Conservation (phyloP, 805 yeast genomes). For the Starmerella stigmatis region DNA sequence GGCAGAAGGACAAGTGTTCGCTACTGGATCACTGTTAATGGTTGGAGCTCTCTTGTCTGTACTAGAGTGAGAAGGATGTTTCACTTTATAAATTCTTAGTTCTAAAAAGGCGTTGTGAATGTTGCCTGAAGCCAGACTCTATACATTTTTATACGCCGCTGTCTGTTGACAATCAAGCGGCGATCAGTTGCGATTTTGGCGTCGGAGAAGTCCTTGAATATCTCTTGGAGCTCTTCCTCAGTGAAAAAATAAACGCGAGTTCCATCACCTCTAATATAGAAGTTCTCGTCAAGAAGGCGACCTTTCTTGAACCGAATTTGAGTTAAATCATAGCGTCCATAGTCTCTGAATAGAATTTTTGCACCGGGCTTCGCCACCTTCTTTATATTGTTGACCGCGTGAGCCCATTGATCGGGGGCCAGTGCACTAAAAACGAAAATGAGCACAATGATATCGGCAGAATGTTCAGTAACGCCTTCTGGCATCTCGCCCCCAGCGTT, state of each 20-base stretch:
- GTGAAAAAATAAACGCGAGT: constrained; percentile 95
- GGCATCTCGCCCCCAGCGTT: constrained; percentile 66
- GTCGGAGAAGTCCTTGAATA: constrained; percentile 60
- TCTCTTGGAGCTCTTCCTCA: constrained; percentile 73
- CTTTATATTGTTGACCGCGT: constrained; percentile 60
- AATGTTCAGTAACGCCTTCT: constrained; percentile 66
- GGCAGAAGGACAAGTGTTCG: constrained; percentile 54
- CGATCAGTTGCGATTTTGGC: constrained; percentile 79
- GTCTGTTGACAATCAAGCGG: constrained; percentile 80
- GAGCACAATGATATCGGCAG: constrained; percentile 89
- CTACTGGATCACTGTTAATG: constrained; percentile 85
- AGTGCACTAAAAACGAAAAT: constrained; percentile 88
- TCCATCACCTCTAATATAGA: constrained; percentile 95
- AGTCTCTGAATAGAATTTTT: constrained; percentile 76
- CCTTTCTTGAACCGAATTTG: constrained; percentile 88
- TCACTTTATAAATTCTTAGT: too few species aligned
- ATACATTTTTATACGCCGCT: constrained; percentile 88
- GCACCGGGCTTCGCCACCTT: constrained; percentile 89
- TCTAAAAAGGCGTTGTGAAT: constrained; percentile 36
- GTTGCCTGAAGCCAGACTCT: constrained; percentile 95
- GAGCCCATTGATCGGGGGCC: constrained; percentile 81
- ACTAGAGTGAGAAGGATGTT: constrained; percentile 52
- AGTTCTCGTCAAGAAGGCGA: constrained; percentile 78
- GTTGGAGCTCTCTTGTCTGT: constrained; percentile 92
- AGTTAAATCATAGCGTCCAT: constrained; percentile 91